Conservation (phyloP, 1,284 basidiomycete genomes). For the Trichosporon sp. region DNA sequence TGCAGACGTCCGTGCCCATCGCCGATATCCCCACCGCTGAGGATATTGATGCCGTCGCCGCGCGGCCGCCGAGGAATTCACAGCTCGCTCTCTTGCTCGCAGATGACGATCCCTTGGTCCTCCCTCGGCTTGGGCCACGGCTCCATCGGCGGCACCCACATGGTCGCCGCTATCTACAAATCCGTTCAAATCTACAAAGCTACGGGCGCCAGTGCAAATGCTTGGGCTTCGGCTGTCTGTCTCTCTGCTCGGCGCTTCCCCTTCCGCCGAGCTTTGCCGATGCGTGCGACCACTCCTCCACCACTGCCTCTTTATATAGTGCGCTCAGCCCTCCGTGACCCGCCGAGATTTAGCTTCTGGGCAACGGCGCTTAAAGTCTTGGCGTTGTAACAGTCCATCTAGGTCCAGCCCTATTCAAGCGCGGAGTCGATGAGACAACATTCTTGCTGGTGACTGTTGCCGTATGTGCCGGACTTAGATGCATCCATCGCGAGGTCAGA, state of each 20-base stretch:
- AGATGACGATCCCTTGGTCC: not conserved
- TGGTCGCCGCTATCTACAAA: not conserved
- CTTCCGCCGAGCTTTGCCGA: not conserved
- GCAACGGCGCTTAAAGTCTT: not conserved
- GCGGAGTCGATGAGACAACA: not conserved
- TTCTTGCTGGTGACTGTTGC: not conserved
- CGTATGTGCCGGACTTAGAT: not conserved
- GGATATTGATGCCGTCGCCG: not conserved
- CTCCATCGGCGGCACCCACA: not conserved
- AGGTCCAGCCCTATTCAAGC: not conserved
- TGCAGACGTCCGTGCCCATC: not conserved
- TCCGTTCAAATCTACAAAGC: not conserved
- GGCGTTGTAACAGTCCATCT: not conserved
- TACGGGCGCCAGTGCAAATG: not conserved
- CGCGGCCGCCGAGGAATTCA: not conserved
- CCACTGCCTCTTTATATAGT: not conserved
- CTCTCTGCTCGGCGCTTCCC: too few relatives aligned
- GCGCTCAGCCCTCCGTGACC: not conserved
- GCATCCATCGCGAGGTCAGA: not conserved
- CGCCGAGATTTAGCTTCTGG: too few relatives aligned
- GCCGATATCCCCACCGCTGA: not conserved
- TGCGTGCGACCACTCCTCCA: not conserved
- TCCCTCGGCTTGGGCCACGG: not conserved
- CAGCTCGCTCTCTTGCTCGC: too few relatives aligned
- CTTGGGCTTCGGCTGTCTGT: not conserved